Conservation (phyloP, 169 alveolate species). For the Plasmodium knowlesi region DNA sequence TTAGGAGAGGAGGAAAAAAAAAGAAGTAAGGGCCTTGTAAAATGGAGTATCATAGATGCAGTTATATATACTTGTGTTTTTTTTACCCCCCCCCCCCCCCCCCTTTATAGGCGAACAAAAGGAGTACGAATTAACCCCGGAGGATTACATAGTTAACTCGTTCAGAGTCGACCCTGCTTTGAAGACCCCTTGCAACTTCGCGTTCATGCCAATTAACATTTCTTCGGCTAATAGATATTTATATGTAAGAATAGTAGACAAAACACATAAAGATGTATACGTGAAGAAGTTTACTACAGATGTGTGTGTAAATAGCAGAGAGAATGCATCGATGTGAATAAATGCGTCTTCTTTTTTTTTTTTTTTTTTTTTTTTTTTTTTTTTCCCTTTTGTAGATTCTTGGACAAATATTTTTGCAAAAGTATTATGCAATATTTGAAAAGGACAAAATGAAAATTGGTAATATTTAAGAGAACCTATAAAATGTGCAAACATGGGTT, state of each 20-base stretch:
- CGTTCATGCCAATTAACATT: conserved; percentile 74
- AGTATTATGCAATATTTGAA: conserved; percentile 74
- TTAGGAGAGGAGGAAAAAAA: background rate
- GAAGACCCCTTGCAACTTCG: conserved; percentile 70
- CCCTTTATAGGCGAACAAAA: conserved; percentile 16
- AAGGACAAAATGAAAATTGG: conserved; percentile 72
- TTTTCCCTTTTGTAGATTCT: conserved; percentile 34
- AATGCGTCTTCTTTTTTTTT: background rate
- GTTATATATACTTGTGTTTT: background rate
- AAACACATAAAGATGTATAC: background rate
- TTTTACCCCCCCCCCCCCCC: background rate
- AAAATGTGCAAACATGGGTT: background rate
- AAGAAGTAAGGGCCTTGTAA: background rate
- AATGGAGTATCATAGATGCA: background rate
- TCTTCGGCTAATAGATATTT: conserved; percentile 70
- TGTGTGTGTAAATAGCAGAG: background rate
- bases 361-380: background rate
- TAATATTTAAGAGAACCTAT: background rate
- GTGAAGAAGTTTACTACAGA: background rate
- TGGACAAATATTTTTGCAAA: conserved; percentile 74
- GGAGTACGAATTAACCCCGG: conserved; percentile 71
- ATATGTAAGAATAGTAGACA: conserved; percentile 21
- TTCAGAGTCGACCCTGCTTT: conserved; percentile 59
- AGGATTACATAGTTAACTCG: conserved; percentile 63
- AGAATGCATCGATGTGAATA: background rate